phyloP scores from a whole-genome alignment of 2,329 filamentous ascomycete species.

The Calonectria naviculata region DNA sequence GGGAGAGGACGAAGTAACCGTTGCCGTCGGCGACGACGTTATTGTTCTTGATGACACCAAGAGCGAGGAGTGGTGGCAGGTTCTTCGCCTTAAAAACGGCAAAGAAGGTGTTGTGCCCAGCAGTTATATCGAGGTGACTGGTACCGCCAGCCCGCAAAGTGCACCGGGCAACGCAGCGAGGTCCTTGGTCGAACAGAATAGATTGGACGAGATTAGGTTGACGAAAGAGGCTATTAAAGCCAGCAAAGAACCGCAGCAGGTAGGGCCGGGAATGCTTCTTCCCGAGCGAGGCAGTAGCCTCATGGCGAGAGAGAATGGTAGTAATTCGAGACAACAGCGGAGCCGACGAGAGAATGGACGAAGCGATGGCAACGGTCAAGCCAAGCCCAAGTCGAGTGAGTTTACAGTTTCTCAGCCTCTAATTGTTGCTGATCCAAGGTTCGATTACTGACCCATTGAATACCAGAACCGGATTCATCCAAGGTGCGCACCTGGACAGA shows the following conservation, averaged over 20 bases:
- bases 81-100: conserved; percentile 88
- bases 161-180: conserved; percentile 61
- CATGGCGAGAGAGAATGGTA: conserved; percentile 72
- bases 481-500: conserved; percentile 96
- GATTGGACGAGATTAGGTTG: conserved; percentile 83
- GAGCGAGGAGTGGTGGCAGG: conserved; percentile 99
- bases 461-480: conserved; percentile 79
- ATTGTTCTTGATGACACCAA: conserved; percentile 88
- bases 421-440: neutral
- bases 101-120: conserved; percentile 97
- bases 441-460: conserved; percentile 19
- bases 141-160: conserved; percentile 66
- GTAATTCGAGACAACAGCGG: conserved; percentile 77
- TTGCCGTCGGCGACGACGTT: conserved; percentile 90
- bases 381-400: conserved; percentile 79
- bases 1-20: conserved; percentile 95
- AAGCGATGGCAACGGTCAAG: conserved; percentile 63
- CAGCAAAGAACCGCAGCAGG: conserved; percentile 68
- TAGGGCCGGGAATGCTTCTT: conserved; percentile 81
- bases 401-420: neutral
- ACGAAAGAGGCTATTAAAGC: conserved; percentile 82
- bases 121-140: conserved; percentile 93
- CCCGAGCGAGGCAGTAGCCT: conserved; percentile 86
- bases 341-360: conserved; percentile 75
- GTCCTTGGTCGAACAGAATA: conserved; percentile 81